A percentile compares a stretch with the other conserved stretches of the same genome.
Conservation (phyloP, 2,329 filamentous ascomycete genomes). For the Aspergillus eucalypticola region DNA sequence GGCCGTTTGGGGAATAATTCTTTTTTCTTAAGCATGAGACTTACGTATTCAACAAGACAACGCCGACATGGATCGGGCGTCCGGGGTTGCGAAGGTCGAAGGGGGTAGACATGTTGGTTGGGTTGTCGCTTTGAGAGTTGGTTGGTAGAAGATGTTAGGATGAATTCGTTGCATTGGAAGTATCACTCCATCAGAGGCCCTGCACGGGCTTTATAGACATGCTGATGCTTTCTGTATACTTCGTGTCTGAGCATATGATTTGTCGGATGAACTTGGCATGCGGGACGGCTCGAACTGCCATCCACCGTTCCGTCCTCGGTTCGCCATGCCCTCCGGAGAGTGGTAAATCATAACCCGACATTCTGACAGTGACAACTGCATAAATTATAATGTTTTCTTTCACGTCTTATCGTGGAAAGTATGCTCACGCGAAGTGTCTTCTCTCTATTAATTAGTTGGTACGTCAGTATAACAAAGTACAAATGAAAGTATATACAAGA, state of each 20-base stretch:
- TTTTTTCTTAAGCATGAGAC: neutral
- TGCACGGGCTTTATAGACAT: neutral
- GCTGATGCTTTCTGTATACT: neutral
- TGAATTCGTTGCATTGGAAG: neutral
- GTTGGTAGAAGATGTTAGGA: neutral
- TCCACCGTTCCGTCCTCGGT: slow-evolving; percentile 2
- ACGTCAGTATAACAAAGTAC: neutral
- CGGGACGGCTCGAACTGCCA: neutral
- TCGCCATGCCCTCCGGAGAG: slow-evolving; percentile 1
- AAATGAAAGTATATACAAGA: neutral
- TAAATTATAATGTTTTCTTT: no score
- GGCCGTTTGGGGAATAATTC: no score
- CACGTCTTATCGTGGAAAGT: no score
- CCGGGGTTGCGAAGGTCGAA: slow-evolving; percentile 4
- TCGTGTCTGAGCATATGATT: neutral
- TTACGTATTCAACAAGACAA: neutral
- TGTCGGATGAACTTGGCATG: neutral
- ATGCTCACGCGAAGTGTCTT: no score
- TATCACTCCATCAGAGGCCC: neutral
- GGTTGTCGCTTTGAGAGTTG: neutral
- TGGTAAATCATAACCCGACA: neutral
- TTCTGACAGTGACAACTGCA: no score
- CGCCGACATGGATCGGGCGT: slow-evolving; percentile 1
- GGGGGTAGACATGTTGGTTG: neutral
- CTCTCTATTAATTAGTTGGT: neutral